Evolutionary conservation across 108 stramenopile genomes (phyloP).

Genomic region (Cyclotella choctawhatcheeana): DNA sequence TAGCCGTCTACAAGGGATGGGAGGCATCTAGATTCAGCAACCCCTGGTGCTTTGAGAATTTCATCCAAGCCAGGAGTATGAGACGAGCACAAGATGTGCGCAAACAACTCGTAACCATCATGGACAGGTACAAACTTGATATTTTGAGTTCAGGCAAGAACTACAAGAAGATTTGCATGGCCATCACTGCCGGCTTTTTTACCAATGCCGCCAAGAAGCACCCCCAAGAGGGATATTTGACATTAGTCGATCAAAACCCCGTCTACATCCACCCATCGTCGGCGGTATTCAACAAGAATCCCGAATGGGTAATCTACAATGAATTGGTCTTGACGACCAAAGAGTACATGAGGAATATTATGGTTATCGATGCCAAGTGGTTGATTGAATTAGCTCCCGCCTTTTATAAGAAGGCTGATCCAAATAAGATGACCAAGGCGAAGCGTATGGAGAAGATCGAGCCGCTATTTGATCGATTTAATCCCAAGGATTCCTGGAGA

Average conservation of each 20-base stretch:
- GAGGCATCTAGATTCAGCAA: constrained; percentile 92
- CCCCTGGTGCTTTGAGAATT: constrained; percentile 99
- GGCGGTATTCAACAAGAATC: constrained; percentile 98
- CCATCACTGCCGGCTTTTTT: constrained; percentile 98
- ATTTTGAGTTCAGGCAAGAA: constrained; percentile 96
- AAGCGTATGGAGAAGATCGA: constrained; percentile 99
- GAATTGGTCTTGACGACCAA: constrained; percentile 98
- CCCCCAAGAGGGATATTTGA: constrained; percentile 98
- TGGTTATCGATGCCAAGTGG: constrained; percentile 99
- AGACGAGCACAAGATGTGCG: constrained; percentile 98
- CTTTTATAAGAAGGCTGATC: constrained; percentile 96
- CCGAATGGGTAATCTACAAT: constrained; percentile 98
- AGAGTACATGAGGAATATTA: constrained; percentile 99
- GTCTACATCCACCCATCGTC: constrained; percentile 98
- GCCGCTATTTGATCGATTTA: constrained; percentile 96
- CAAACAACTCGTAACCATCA: constrained; percentile 98
- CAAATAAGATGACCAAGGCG: constrained; percentile 92
- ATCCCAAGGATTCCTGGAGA: constrained; percentile 94
- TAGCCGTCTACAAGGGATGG: constrained; percentile 98
- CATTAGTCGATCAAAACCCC: constrained; percentile 96
- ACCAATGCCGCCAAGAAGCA: constrained; percentile 99
- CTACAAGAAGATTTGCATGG: constrained; percentile 95
- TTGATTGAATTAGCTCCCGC: constrained; percentile 97
- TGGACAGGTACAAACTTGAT: constrained; percentile 97
- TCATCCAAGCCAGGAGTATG: constrained; percentile 97